A percentile compares a stretch with the other conserved stretches of the same genome.
Conservation (phyloP, 2,329 filamentous ascomycete genomes). For the Pseudogymnoascus sp. region DNA sequence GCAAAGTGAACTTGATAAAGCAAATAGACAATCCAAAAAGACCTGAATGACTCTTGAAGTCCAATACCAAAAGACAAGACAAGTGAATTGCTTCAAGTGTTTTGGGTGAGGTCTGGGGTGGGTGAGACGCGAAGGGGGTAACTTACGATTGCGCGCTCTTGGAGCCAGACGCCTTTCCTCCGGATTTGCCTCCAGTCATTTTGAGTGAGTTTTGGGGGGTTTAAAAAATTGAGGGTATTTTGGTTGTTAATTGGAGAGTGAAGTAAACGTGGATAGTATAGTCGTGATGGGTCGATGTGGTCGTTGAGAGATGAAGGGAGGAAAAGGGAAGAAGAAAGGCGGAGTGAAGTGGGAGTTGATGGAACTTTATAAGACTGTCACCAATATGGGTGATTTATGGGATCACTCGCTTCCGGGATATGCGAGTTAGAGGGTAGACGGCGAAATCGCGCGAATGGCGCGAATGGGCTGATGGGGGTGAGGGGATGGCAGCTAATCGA, state of each 20-base stretch:
- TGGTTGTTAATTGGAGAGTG: conserved; percentile 21
- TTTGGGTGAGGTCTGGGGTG: neutral
- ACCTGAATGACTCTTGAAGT: conserved; percentile 8
- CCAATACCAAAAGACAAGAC: conserved; percentile 31
- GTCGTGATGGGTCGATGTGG: conserved; percentile 15
- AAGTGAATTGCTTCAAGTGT: conserved; percentile 31
- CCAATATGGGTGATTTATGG: conserved; percentile 10
- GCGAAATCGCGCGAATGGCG: conserved; percentile 20
- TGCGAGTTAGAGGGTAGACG: neutral
- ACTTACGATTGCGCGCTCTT: conserved; percentile 99
- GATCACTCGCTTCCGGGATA: conserved; percentile 13
- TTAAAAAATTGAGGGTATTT: conserved; percentile 26
- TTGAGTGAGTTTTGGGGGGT: conserved; percentile 49
- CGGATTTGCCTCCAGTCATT: conserved; percentile 99
- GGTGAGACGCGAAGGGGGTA: conserved; percentile 12
- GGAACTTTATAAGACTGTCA: conserved; percentile 14
- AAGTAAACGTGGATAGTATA: conserved; percentile 21
- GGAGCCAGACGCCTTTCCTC: conserved; percentile 97
- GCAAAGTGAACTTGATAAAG: conserved; percentile 25
- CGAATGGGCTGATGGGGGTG: conserved; percentile 17
- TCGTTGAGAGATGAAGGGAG: conserved; percentile 13
- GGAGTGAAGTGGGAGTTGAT: conserved; percentile 16
- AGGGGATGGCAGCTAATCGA: conserved; percentile 17
- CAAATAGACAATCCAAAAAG: conserved; percentile 23
- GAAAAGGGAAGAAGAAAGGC: conserved; percentile 26